Base-by-base conservation (phyloP, 805 yeast genomes). In the Metschnikowia proteae region DNA sequence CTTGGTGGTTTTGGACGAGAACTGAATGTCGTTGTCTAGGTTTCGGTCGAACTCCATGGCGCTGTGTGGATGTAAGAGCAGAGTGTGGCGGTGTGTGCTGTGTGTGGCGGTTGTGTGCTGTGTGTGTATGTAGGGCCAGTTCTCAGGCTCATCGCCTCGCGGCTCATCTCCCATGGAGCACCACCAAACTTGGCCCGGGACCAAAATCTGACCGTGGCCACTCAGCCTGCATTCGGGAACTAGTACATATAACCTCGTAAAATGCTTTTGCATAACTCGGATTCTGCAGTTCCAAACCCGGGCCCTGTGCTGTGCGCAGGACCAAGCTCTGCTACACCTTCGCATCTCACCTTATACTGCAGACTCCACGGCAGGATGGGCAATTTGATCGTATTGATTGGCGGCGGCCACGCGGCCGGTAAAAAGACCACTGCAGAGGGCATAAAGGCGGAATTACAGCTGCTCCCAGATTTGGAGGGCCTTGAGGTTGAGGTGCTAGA, bases 331-430 rank as follows among this genome's bases (percentile, higher is more conserved):
- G 13, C 13, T 31, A 17, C 17, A 8, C 30, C 36, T 13, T 27
- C 42, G 32, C 42, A 38, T 28, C 42, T 38, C 27, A n/a, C 13
- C 27, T 13, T 13, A 5, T 25, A 13, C 38, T 23, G 4, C 26
- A 22, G n/a, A 8, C 25, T 8, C 6, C 23, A 17, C 28, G 10
- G 10, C 32, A n/a, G 9, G 11, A 42, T 42, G 26, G 33, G 37
- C 38, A 53, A 62, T 43, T 52, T 67, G 31, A 52, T 82, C 5
- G 74, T 81, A 3, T 68, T 82, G 10, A 67, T 82, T 7, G 86
- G 79, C 4, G 87, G 87, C 6, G 87, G 86, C 5, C 83, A 78
- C 53, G 80, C 81, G 25, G 67, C 84, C 2, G 87, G 87, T 0
- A 82, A 76, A 52, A 59, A 51, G 31, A 66, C 74, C 2, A 63